Base-by-base conservation (phyloP, 2,329 filamentous ascomycete species). In the Aspergillus candidus region DNA sequence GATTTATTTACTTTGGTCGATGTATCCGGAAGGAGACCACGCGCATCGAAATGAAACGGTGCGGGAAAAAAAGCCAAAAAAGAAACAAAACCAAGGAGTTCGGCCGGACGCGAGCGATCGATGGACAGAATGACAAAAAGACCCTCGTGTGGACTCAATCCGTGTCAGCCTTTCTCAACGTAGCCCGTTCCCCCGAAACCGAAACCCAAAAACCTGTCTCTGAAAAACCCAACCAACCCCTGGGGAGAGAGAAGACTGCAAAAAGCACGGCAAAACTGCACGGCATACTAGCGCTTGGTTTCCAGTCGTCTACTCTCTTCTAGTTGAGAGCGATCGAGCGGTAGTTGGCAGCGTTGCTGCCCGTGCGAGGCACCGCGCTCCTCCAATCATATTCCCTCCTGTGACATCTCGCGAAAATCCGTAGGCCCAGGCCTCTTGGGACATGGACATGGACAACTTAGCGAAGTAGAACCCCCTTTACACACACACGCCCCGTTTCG, bases 331-430 rank as follows among this genome's bases (percentile, higher is more conserved):
- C 50, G 46, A 50, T 47, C 35, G 51, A 43, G 47, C 48, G 47
- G 47, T 44, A 47, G 45, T 48, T 50, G 45, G 43, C 52, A 53
- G 50, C 41, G 44, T 53, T 53, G 46, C 47, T 53, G 51, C 50
- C 49, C 51, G 53, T 53, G 53, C 53, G 52, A 48, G 51, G 51
- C 43, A 49, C 45, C 37, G 40, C 41, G 22, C 35, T 41, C 44
- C 50, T 35, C 51, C 51, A 55, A 55, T 55, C 52, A 55, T 40
- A 45, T 27, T 27, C 22, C 46, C 39, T 43, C 43, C 43, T 41
- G 35, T 47, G 56, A 55, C 49, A 58, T 57, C 54, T 60, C 53
- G 54, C 52, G 51, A 49, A 53, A 46, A 56, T 56, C 50, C 57
- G 52, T 55, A 57, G 52, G 53, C 47, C 47, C 45, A 49, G 57